Percentiles rank a stretch among this genome's conserved stretches.
phyloP scores from a whole-genome alignment of 169 alveolate genomes.

The Plasmodium billcollinsi region DNA sequence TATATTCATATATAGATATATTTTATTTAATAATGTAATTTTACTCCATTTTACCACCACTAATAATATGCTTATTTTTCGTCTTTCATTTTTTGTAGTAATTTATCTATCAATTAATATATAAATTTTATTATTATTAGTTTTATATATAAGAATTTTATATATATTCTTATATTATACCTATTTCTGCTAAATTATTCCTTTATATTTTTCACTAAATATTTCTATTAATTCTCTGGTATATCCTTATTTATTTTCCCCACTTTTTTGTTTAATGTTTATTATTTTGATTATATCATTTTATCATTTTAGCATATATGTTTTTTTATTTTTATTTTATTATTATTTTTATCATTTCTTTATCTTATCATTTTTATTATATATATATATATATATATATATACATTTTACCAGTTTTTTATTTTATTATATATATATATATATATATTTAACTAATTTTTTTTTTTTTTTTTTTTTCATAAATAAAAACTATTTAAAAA shows the following conservation, averaged over 20 bases:
- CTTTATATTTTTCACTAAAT: background rate
- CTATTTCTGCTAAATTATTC: background rate
- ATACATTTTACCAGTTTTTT: too few species aligned
- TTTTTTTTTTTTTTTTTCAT: constrained; percentile 8
- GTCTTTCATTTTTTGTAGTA: too few species aligned
- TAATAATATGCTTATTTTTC: too few species aligned
- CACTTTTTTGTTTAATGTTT: background rate
- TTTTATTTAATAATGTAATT: too few species aligned
- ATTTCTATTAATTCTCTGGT: background rate
- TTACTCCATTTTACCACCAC: too few species aligned
- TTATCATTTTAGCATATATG: background rate
- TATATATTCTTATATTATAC: background rate
- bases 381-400: background rate
- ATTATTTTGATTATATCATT: constrained; percentile 3
- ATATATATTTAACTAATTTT: background rate
- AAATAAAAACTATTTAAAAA: constrained; percentile 54
- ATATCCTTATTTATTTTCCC: background rate
- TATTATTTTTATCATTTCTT: background rate
- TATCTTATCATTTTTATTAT: constrained; percentile 13
- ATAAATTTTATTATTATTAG: too few species aligned
- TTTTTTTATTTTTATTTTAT: constrained; percentile 3
- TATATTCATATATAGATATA: too few species aligned
- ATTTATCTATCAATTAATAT: too few species aligned
- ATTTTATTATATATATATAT: too few species aligned
- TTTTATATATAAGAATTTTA: background rate